phyloP scores from a whole-genome alignment of 768 basidiomycete species.

The Xerocomellus intermedius region DNA sequence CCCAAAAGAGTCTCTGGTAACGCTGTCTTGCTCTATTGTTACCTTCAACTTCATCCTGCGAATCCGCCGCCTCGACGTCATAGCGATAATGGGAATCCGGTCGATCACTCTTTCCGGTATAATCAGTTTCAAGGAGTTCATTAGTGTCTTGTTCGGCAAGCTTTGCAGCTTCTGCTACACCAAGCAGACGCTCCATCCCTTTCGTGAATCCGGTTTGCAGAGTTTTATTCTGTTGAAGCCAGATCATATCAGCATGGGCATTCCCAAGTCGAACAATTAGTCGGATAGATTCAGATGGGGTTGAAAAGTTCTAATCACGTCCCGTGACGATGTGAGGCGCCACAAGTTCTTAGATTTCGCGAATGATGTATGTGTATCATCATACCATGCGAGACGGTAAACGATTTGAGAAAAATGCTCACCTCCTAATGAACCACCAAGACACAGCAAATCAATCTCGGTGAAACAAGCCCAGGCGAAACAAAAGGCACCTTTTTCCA shows the following conservation, averaged over 20 bases:
- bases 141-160: slow-evolving; percentile 1
- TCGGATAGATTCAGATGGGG: slow-evolving; percentile 57
- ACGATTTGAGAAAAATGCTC: slow-evolving; percentile 18
- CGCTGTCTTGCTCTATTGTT: slow-evolving; percentile 57
- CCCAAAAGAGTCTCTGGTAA: slow-evolving; percentile 77
- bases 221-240: slow-evolving; percentile 46
- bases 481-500: slow-evolving; percentile 65
- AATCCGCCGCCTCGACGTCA: slow-evolving; percentile 61
- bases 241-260: neutral
- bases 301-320: slow-evolving; percentile 65
- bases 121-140: slow-evolving; percentile 9
- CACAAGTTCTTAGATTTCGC: slow-evolving; percentile 60
- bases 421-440: slow-evolving; percentile 37
- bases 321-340: slow-evolving; percentile 61
- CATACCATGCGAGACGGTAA: slow-evolving; percentile 19
- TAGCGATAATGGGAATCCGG: slow-evolving; percentile 28
- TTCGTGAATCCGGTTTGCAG: slow-evolving; percentile 77
- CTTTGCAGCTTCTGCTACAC: slow-evolving; percentile 40
- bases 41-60: slow-evolving; percentile 54
- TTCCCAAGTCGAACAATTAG: slow-evolving; percentile 7
- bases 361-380: slow-evolving; percentile 68
- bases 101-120: neutral
- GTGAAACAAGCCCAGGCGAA: neutral
- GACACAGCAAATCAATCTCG: slow-evolving; percentile 5
- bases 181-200: slow-evolving; percentile 81